phyloP scores from a whole-genome alignment of 108 stramenopile species.

The Pseudonitzschia multistriata region DNA sequence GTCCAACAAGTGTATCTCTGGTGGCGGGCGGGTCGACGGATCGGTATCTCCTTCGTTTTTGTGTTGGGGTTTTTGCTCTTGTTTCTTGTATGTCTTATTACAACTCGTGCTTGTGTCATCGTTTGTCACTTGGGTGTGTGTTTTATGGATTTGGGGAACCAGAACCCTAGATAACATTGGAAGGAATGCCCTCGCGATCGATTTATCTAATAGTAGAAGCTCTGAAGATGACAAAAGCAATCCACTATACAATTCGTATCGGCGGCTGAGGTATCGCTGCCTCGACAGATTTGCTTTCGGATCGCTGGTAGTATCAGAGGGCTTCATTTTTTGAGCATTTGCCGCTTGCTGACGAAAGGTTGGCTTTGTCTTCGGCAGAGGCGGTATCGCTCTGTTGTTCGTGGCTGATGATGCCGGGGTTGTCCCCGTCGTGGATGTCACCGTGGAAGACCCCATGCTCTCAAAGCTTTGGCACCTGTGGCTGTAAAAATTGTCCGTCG shows the following conservation, averaged over 20 bases:
- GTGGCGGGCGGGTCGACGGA: background rate
- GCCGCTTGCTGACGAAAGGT: conserved; percentile 1
- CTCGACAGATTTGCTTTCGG: conserved; percentile 17
- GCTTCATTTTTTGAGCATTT: conserved; percentile 14
- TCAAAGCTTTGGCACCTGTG: conserved; percentile 18
- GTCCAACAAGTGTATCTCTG: conserved; percentile 20
- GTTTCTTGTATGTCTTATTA: background rate
- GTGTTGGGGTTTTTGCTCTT: background rate
- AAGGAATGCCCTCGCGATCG: conserved; percentile 67
- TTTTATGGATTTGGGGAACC: conserved; percentile 26
- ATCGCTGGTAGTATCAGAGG: background rate
- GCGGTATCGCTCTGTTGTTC: background rate
- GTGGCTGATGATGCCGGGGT: conserved; percentile 8
- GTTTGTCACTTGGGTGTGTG: background rate
- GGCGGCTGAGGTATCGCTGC: conserved; percentile 60
- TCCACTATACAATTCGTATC: conserved; percentile 60
- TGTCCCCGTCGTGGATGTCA: background rate
- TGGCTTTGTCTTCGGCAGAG: background rate
- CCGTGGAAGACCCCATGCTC: conserved; percentile 5
- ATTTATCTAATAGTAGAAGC: conserved; percentile 59
- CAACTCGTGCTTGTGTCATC: too few relatives aligned
- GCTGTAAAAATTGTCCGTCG: conserved; percentile 1
- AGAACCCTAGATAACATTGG: conserved; percentile 67
- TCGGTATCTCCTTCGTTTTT: conserved; percentile 12
- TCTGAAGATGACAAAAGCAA: conserved; percentile 60